A percentile compares a stretch with the other conserved stretches of the same genome.
Conservation (phyloP, 1,139 yeast genomes). For the Zygoascus meyerae region DNA sequence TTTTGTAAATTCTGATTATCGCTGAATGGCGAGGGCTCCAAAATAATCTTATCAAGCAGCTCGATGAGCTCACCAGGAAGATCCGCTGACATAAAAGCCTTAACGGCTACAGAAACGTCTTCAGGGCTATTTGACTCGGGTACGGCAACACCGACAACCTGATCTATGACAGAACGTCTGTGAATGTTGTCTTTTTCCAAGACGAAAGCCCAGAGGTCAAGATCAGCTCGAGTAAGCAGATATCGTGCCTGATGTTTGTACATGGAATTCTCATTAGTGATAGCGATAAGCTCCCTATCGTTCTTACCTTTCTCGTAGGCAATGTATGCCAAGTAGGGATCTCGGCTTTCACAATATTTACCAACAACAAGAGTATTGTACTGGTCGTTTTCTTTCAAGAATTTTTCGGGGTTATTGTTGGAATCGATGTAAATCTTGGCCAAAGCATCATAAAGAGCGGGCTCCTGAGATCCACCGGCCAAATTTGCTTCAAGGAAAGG, state of each 20-base stretch:
- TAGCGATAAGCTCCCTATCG: slow-evolving; percentile 80
- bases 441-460: slow-evolving; percentile 86
- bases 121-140: slow-evolving; percentile 95
- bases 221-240: slow-evolving; percentile 77
- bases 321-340: slow-evolving; percentile 94
- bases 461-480: slow-evolving; percentile 82
- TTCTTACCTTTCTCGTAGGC: slow-evolving; percentile 94
- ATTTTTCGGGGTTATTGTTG: slow-evolving; percentile 95
- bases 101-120: slow-evolving; percentile 91
- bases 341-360: slow-evolving; percentile 98
- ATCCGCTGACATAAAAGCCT: slow-evolving; percentile 95
- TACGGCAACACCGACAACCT: slow-evolving; percentile 91
- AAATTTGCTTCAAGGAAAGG: slow-evolving; percentile 91
- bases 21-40: slow-evolving; percentile 95
- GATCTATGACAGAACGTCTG: slow-evolving; percentile 87
- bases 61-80: slow-evolving; percentile 90
- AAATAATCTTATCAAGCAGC: slow-evolving; percentile 85
- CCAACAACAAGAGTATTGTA: slow-evolving; percentile 94
- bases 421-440: slow-evolving; percentile 98
- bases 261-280: slow-evolving; percentile 96
- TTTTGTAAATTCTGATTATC: slow-evolving; percentile 96
- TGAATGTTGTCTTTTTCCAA: slow-evolving; percentile 70
- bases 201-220: slow-evolving; percentile 74
- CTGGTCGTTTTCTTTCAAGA: slow-evolving; percentile 80
- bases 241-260: slow-evolving; percentile 98